Evolutionary conservation across 2,329 filamentous ascomycete species (phyloP).

Genomic region (Sclerotinia nivalis): DNA sequence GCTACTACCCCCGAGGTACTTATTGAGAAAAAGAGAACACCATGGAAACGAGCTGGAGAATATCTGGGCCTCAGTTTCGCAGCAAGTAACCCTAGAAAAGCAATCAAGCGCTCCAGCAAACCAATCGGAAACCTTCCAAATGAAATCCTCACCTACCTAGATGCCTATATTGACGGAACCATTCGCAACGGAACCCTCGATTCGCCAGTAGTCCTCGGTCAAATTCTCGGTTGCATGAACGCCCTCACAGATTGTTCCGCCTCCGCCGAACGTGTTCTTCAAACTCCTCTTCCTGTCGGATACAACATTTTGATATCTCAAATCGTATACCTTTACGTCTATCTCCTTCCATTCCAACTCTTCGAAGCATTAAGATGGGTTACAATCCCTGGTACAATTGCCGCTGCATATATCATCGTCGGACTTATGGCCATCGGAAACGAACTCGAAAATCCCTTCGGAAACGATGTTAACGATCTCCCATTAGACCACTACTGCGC

Average conservation of each 20-base stretch:
- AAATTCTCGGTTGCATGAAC: slow-evolving; percentile 46
- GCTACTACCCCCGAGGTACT: slow-evolving; percentile 47
- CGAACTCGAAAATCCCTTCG: slow-evolving; percentile 85
- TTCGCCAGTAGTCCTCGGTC: slow-evolving; percentile 34
- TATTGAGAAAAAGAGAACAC: slow-evolving; percentile 29
- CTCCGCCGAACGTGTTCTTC: slow-evolving; percentile 74
- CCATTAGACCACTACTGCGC: slow-evolving; percentile 75
- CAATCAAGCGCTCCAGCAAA: slow-evolving; percentile 69
- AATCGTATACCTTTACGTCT: slow-evolving; percentile 82
- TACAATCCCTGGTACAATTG: slow-evolving; percentile 73
- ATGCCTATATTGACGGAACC: slow-evolving; percentile 41
- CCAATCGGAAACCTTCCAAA: slow-evolving; percentile 82
- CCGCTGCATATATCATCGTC: slow-evolving; percentile 78
- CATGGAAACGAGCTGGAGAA: slow-evolving; percentile 66
- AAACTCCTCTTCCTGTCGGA: slow-evolving; percentile 78
- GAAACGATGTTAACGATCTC: slow-evolving; percentile 79
- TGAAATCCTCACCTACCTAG: slow-evolving; percentile 75
- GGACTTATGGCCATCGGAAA: slow-evolving; percentile 73
- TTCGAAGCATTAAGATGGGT: slow-evolving; percentile 65
- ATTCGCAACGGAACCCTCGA: slow-evolving; percentile 43
- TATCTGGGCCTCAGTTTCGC: slow-evolving; percentile 77
- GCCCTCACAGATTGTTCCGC: slow-evolving; percentile 71
- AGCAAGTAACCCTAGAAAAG: slow-evolving; percentile 74
- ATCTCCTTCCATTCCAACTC: slow-evolving; percentile 81
- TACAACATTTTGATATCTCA: slow-evolving; percentile 84